phyloP scores from a whole-genome alignment of 768 basidiomycete species.

The Brasilioporus rufonigricans region DNA sequence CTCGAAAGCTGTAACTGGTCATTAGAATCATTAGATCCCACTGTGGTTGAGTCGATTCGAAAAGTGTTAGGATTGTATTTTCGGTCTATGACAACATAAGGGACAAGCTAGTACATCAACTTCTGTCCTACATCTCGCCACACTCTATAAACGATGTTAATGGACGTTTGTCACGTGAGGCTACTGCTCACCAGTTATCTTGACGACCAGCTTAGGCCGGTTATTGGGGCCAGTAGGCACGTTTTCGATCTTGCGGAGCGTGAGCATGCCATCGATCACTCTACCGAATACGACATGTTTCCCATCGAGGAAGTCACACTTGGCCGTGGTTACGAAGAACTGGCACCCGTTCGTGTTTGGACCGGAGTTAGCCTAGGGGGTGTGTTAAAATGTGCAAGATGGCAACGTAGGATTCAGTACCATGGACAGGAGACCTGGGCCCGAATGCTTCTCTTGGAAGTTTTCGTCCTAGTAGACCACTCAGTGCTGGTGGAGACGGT shows the following conservation, averaged over 20 bases:
- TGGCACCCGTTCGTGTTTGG: slow-evolving; percentile 94
- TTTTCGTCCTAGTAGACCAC: slow-evolving; percentile 75
- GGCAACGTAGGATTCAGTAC: slow-evolving; percentile 36
- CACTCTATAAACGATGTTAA: slow-evolving; percentile 40
- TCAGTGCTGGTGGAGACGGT: neutral
- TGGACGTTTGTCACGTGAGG: neutral
- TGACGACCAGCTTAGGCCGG: slow-evolving; percentile 83
- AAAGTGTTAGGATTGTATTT: neutral
- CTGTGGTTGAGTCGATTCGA: neutral
- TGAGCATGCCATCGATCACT: slow-evolving; percentile 92
- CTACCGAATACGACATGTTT: slow-evolving; percentile 93
- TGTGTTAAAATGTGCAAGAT: slow-evolving; percentile 1
- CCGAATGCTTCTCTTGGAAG: slow-evolving; percentile 85
- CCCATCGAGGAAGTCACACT: slow-evolving; percentile 93
- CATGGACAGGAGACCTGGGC: slow-evolving; percentile 90
- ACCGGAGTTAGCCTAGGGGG: slow-evolving; percentile 85
- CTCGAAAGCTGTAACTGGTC: neutral
- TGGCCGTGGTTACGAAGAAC: slow-evolving; percentile 97
- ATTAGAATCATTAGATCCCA: neutral
- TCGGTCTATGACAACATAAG: neutral
- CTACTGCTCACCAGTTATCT: slow-evolving; percentile 67
- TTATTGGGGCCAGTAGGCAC: slow-evolving; percentile 91
- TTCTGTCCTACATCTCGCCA: slow-evolving; percentile 50
- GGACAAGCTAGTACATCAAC: neutral
- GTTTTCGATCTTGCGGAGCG: slow-evolving; percentile 93